A percentile compares a stretch with the other conserved stretches of the same genome.
phyloP scores from a whole-genome alignment of 257 asterid genomes.

The Capsicum rhomboideum region DNA sequence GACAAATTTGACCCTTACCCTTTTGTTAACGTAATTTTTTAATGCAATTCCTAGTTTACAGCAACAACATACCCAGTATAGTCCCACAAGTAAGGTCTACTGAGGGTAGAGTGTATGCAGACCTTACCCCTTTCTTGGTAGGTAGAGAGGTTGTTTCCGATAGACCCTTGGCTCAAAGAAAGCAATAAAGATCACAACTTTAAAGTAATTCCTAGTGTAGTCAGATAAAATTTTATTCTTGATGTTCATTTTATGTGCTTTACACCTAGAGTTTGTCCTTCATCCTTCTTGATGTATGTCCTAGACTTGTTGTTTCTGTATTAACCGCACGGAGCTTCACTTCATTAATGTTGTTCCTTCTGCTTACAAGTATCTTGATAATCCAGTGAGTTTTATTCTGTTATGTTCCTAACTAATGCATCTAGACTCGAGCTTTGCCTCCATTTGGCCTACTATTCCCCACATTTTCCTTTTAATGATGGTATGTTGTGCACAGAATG shows the following conservation, averaged over 20 bases:
- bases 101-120: too few relatives aligned
- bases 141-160: too few relatives aligned
- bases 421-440: background rate
- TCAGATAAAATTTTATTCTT: background rate
- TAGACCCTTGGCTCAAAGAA: too few relatives aligned
- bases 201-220: background rate
- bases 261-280: background rate
- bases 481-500: conserved; percentile 36
- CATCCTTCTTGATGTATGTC: background rate
- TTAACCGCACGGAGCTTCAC: background rate
- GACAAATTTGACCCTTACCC: background rate
- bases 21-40: background rate
- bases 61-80: too few relatives aligned
- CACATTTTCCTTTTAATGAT: background rate
- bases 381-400: background rate
- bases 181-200: too few relatives aligned
- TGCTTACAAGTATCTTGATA: background rate
- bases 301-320: background rate
- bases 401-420: background rate
- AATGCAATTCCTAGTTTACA: background rate
- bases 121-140: too few relatives aligned
- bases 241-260: background rate
- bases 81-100: too few relatives aligned
- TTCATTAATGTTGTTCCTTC: background rate
- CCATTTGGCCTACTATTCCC: background rate